Percentiles rank a stretch among this genome's conserved stretches.
Evolutionary conservation across 2,329 filamentous ascomycete genomes (phyloP).

Genomic region (Trichoderma sp.): DNA sequence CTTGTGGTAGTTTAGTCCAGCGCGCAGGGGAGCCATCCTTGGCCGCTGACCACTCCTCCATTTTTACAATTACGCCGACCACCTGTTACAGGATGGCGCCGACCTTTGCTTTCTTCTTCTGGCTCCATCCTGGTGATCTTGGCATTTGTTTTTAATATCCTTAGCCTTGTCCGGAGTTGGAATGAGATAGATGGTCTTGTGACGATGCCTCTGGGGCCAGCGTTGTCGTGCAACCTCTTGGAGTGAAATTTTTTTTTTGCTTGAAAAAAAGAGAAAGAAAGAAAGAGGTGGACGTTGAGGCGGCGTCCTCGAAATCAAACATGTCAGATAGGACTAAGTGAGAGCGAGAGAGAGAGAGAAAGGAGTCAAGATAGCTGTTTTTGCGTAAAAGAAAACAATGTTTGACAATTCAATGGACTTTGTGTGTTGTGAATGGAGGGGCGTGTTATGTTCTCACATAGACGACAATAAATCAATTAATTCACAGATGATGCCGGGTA

Average conservation of each 20-base stretch:
- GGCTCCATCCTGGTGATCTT: slow-evolving; percentile 19
- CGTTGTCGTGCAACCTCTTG: slow-evolving; percentile 16
- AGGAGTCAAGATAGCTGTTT: not conserved
- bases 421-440: not conserved
- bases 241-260: slow-evolving; percentile 1
- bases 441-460: slow-evolving; percentile 2
- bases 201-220: slow-evolving; percentile 12
- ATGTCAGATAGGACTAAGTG: not conserved
- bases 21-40: not conserved
- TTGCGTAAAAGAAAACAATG: not conserved
- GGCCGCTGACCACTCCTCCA: slow-evolving; percentile 12
- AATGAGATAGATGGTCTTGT: slow-evolving; percentile 20
- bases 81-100: slow-evolving; percentile 16
- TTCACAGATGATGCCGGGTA: slow-evolving; percentile 12
- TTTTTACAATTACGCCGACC: slow-evolving; percentile 15
- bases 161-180: slow-evolving; percentile 21
- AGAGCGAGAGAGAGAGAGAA: not conserved
- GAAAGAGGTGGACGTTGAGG: slow-evolving; percentile 15
- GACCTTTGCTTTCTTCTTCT: slow-evolving; percentile 17
- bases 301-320: not conserved
- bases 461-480: slow-evolving; percentile 15
- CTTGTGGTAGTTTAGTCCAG: slow-evolving; percentile 4
- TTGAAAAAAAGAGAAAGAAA: not conserved
- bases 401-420: not conserved
- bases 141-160: slow-evolving; percentile 21